A percentile compares a stretch with the other conserved stretches of the same genome.
Conservation (phyloP, 495 filamentous ascomycete species). For the Penicillium soppii region DNA sequence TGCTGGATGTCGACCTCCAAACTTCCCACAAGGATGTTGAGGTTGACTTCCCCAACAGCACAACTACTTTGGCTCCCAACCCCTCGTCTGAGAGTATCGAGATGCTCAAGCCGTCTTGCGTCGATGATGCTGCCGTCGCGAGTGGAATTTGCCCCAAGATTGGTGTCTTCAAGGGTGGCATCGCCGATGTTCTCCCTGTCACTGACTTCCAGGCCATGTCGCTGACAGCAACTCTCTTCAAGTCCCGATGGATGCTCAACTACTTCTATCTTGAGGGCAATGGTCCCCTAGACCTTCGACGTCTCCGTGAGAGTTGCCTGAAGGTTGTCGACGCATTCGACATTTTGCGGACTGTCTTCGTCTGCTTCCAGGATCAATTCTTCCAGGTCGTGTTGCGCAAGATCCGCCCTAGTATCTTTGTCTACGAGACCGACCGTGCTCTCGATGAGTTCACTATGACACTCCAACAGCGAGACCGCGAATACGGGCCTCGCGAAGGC, state of each 20-base stretch:
- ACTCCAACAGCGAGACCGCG: slow-evolving; percentile 48
- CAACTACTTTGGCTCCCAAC: slow-evolving; percentile 13
- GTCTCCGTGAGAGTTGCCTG: slow-evolving; percentile 45
- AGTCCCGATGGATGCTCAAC: slow-evolving; percentile 53
- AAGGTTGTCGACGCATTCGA: slow-evolving; percentile 56
- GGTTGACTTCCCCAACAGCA: slow-evolving; percentile 15
- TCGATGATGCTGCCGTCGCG: slow-evolving; percentile 43
- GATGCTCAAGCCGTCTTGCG: slow-evolving; percentile 33
- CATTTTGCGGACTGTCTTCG: slow-evolving; percentile 69
- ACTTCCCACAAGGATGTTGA: slow-evolving; percentile 15
- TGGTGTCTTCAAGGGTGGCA: slow-evolving; percentile 54
- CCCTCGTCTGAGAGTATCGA: slow-evolving; percentile 46
- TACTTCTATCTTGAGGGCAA: slow-evolving; percentile 57
- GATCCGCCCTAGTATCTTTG: slow-evolving; percentile 49
- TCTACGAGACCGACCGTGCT: slow-evolving; percentile 53
- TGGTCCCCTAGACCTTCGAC: slow-evolving; percentile 44
- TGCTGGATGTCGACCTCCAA: slow-evolving; percentile 24
- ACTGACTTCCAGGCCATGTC: slow-evolving; percentile 66
- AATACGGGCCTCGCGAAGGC: slow-evolving; percentile 56
- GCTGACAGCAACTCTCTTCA: slow-evolving; percentile 56
- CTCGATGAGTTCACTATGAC: slow-evolving; percentile 50
- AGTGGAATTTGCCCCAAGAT: slow-evolving; percentile 53
- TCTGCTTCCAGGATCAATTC: slow-evolving; percentile 53
- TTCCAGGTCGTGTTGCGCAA: slow-evolving; percentile 62
- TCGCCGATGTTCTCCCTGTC: slow-evolving; percentile 58